Conservation (phyloP, 2,329 filamentous ascomycete species). For the Pleomassaria siparia region DNA sequence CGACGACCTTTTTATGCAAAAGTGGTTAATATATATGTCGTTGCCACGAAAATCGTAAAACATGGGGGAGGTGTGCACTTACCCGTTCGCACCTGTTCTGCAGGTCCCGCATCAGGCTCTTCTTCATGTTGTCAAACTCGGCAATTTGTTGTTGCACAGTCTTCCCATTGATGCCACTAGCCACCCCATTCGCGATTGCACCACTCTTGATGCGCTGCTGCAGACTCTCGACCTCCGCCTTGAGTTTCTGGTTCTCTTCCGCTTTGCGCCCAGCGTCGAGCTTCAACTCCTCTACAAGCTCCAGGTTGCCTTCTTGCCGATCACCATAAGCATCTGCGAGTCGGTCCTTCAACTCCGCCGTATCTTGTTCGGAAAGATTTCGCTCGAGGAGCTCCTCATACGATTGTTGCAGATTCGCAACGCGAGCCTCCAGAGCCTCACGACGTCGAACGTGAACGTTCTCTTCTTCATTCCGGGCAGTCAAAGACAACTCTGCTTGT, state of each 20-base stretch:
- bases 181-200: constrained; percentile 60
- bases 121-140: constrained; percentile 99
- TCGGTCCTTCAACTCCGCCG: constrained; percentile 79
- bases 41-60: constrained; percentile 8
- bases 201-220: constrained; percentile 71
- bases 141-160: constrained; percentile 96
- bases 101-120: constrained; percentile 96
- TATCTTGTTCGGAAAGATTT: constrained; percentile 76
- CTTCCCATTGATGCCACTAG: constrained; percentile 71
- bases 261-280: constrained; percentile 74
- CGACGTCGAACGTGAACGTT: constrained; percentile 65
- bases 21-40: constrained; percentile 22
- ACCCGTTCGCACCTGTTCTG: constrained; percentile 96
- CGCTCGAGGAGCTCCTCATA: constrained; percentile 81
- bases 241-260: constrained; percentile 80
- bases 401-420: constrained; percentile 74
- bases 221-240: constrained; percentile 76
- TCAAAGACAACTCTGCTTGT: constrained; percentile 86
- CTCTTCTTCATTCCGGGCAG: constrained; percentile 66
- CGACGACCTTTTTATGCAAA: constrained; percentile 64
- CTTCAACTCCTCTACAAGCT: constrained; percentile 76
- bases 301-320: constrained; percentile 71
- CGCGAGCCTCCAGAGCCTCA: constrained; percentile 73
- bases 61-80: constrained; percentile 26
- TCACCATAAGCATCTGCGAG: constrained; percentile 76